Evolutionary conservation across 2,329 filamentous ascomycete species (phyloP).

Genomic region (Alternaria novae-zelandiae): DNA sequence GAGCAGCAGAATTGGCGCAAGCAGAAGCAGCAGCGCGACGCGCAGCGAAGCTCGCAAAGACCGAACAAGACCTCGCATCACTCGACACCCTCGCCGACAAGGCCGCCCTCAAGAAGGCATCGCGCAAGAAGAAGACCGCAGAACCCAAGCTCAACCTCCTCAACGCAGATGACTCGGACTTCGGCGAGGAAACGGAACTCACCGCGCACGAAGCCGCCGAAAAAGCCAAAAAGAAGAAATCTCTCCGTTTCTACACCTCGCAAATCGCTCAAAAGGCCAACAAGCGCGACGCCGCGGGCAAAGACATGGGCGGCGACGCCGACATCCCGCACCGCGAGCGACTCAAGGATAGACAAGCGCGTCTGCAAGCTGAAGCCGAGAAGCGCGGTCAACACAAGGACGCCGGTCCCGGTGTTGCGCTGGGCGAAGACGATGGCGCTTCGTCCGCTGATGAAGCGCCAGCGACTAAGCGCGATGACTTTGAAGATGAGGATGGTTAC

Average conservation of each 20-base stretch:
- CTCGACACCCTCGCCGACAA: conserved; percentile 67
- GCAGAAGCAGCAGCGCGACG: conserved; percentile 61
- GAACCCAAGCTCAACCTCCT: conserved; percentile 43
- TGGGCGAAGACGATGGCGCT: conserved; percentile 68
- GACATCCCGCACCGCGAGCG: conserved; percentile 91
- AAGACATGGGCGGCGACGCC: conserved; percentile 77
- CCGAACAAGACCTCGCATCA: conserved; percentile 75
- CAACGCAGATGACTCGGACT: conserved; percentile 77
- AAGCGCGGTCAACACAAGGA: conserved; percentile 72
- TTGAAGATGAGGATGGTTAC: conserved; percentile 72
- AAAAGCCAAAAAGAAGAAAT: conserved; percentile 89
- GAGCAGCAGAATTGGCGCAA: conserved; percentile 60
- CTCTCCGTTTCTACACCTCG: conserved; percentile 94
- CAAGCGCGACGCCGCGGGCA: conserved; percentile 76
- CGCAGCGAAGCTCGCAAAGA: conserved; percentile 59
- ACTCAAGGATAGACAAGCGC: conserved; percentile 80
- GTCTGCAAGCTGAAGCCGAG: conserved; percentile 88
- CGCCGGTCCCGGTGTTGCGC: conserved; percentile 64
- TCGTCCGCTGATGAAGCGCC: conserved; percentile 67
- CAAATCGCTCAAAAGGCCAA: conserved; percentile 95
- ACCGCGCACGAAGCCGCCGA: conserved; percentile 81
- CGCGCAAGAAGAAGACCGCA: conserved; percentile 47
- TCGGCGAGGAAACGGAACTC: conserved; percentile 86
- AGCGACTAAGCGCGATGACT: conserved; percentile 46
- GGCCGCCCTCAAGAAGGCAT: conserved; percentile 56